phyloP scores from a whole-genome alignment of 1,139 yeast species.

The Pneumocystis jirovecii region DNA sequence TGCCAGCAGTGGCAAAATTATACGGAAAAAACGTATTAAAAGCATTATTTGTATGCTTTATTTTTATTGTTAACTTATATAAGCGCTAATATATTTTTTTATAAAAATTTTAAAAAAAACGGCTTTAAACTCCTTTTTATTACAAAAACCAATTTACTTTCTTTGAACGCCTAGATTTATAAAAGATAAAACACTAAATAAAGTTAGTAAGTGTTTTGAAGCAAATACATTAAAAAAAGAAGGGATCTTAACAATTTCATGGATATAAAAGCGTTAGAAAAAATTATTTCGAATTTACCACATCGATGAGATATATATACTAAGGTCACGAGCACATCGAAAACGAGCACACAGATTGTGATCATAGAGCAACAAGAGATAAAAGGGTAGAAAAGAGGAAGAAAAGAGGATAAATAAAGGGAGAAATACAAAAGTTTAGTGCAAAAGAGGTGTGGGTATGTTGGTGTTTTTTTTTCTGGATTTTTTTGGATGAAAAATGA shows the following conservation, averaged over 20 bases:
- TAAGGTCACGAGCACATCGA: neutral
- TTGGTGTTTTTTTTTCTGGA: neutral
- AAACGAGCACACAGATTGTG: neutral
- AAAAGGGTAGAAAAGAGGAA: neutral
- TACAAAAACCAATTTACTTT: too few species aligned
- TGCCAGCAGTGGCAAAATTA: neutral
- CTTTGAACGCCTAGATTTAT: neutral
- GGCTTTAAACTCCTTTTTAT: neutral
- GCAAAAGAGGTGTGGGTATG: neutral
- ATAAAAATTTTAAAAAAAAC: too few species aligned
- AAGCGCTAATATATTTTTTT: too few species aligned
- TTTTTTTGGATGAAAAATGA: neutral
- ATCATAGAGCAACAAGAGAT: too few species aligned
- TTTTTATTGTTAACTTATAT: neutral
- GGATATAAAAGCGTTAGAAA: neutral
- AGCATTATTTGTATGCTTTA: neutral
- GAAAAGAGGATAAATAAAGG: neutral
- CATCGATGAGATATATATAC: neutral
- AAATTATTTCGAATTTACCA: neutral
- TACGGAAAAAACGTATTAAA: neutral
- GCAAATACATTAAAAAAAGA: too few species aligned
- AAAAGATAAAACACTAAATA: neutral
- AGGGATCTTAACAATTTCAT: neutral
- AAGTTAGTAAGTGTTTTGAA: neutral
- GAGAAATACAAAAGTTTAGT: neutral